Base-by-base conservation (phyloP, 1,139 yeast species). In the Wickerhamomyces sp. region DNA sequence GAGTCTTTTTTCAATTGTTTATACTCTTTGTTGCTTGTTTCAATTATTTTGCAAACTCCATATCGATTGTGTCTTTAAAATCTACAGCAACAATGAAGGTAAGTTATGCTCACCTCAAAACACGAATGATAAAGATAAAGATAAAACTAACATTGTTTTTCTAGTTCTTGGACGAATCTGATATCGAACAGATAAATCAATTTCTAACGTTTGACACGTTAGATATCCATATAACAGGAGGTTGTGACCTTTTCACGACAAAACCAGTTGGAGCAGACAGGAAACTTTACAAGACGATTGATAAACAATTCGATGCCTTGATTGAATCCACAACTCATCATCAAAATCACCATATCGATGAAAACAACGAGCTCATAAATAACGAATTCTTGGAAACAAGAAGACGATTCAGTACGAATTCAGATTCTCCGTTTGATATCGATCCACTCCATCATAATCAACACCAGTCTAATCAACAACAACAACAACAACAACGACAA, bases 201-300 rank as follows among this genome's bases (percentile, higher is more conserved):
- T 84, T 85, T 38, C 75, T 91, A 39, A 82, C 82, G 50, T 89
- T 89, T 58, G 91, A 86, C 47, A 82, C 95, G 5, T 78, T 79
- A 11, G 98, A 93, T 52, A 79, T 89, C 56, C 86, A 81, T 51
- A 73, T 91, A 22, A 76, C 78, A 37, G 97, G 97, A n/a, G 91
- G 95, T 16, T 82, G 96, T 55, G 99, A 91, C 54, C 68, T 91
- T 31, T 91, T 87, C 57, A 86, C 97, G 1, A 91, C 98, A 2
- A 91, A 91, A 55, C 89, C 96, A 2, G 87, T 89, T 25, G 87
- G 91, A 2, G 72, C 91, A 2, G 99, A 91, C 58, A 72, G 88
- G 50, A 89, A 89, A 58, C 70, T 91, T 23, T 87, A 84, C 65
- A 86, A 87, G 58, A 78, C 91, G 0, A 78, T 91, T 33, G 97